Evolutionary conservation across 306 rosid genomes (phyloP).

Genomic region (Glycine soja): DNA sequence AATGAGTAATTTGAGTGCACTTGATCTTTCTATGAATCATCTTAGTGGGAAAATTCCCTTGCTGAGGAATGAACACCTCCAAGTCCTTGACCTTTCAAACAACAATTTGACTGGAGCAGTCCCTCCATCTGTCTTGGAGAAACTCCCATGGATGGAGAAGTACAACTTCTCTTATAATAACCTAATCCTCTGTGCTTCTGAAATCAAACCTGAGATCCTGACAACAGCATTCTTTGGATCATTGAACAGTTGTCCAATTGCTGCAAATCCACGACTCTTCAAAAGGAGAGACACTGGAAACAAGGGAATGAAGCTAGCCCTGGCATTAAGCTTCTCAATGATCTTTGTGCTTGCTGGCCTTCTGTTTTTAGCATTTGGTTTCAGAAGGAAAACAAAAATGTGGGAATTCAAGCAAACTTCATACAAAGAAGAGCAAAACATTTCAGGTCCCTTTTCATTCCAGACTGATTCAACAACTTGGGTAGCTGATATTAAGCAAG

Average conservation of each 20-base stretch:
- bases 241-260: constrained; percentile 82
- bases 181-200: constrained; percentile 77
- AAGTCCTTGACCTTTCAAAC: constrained; percentile 76
- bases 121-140: constrained; percentile 65
- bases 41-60: constrained; percentile 73
- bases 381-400: constrained; percentile 74
- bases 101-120: constrained; percentile 88
- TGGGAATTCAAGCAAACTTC: constrained; percentile 86
- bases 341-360: constrained; percentile 75
- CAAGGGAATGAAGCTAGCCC: constrained; percentile 74
- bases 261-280: constrained; percentile 80
- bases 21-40: constrained; percentile 85
- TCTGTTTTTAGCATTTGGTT: constrained; percentile 80
- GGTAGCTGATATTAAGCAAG: constrained; percentile 99
- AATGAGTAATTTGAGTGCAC: constrained; percentile 63
- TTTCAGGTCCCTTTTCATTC: constrained; percentile 97
- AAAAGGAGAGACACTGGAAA: constrained; percentile 53
- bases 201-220: constrained; percentile 58
- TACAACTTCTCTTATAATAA: constrained; percentile 94
- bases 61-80: constrained; percentile 56
- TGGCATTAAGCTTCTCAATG: constrained; percentile 78
- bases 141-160: constrained; percentile 76
- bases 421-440: constrained; percentile 78
- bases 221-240: constrained; percentile 73
- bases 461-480: constrained; percentile 96